Base-by-base conservation (phyloP, 768 basidiomycete species). In the Kwoniella botswanensis region DNA sequence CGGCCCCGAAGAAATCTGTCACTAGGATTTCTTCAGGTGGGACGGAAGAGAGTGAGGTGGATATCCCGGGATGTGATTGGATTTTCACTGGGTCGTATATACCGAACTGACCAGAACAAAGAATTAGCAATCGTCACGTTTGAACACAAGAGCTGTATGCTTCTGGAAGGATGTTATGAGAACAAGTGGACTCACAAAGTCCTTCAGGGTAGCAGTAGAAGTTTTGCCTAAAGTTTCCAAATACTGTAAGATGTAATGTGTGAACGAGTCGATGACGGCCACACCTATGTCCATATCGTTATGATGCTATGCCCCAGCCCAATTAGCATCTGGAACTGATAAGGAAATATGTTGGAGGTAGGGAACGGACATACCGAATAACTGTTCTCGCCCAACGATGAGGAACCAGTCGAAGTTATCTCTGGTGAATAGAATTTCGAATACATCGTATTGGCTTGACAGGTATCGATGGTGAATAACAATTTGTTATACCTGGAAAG, bases 381-480 rank as follows among this genome's bases (percentile, higher is more conserved):
- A 0, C 94, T 97, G 79, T 90, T 97, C 84, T 98, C 92, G 52
- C 88, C 91, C 29, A 95, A 85, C 62, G 88, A 84, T 10, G 93
- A 92, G 0, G 93, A 94, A 0, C 93, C 95, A 0, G 93, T 94
- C 0, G 95, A 93, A 3, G 96, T 88, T 61, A 98, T 90, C 75
- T 95, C 93, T 0, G 94, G 94, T 1, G 93, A 94, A 83, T 95
- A 95, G 75, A 96, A 89, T 79, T 94, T 92, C 63, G 90, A 89
- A 80, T 93, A 98, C 90, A 99, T 90, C 4, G 93, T 93, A 80
- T 93, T 96, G 29, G 96, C 97, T 84, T 99, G 94, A 81, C 96
- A 99, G 0, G 96, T 98, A 78, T 99, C 96, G 70, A 95, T 90
- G 92, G 98, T 98, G 86, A 96, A 97, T 78, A 99, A 88, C 60